These are phyloP conservation scores for Eragrostis tef DNA, from an alignment of 202 grass and related monocot species.

Conservation along the genomic window DNA sequence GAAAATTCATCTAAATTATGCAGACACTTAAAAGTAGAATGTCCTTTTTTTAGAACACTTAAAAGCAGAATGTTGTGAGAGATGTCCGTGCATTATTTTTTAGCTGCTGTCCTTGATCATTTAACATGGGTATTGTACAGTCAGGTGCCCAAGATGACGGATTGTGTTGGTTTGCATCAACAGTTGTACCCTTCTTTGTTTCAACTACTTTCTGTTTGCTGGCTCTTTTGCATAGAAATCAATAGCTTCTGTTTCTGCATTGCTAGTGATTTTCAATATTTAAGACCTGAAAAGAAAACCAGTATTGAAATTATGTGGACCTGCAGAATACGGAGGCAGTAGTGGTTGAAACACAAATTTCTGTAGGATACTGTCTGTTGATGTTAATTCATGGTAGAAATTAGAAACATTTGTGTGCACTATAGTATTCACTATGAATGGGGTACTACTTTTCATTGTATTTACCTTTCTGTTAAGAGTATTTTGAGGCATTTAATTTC, in stretches of 20 bases:
- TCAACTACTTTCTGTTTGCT: slow-evolving; percentile 25
- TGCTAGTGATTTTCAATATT: not conserved
- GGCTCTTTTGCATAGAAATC: slow-evolving; percentile 7
- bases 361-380: not conserved
- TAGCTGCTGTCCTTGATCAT: not conserved
- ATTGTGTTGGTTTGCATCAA: slow-evolving; percentile 18
- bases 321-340: slow-evolving; percentile 18
- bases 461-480: too few relatives aligned
- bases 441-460: too few relatives aligned
- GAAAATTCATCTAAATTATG: not conserved
- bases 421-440: not conserved
- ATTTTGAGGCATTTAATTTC: too few relatives aligned
- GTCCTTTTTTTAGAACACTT: too few relatives aligned
- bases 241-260: slow-evolving; percentile 32
- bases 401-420: not conserved
- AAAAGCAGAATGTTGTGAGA: not conserved
- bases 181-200: slow-evolving; percentile 5
- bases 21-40: not conserved
- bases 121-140: not conserved
- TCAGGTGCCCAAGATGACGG: slow-evolving; percentile 5
- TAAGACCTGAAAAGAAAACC: not conserved
- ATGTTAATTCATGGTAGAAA: not conserved
- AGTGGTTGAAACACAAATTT: slow-evolving; percentile 2
- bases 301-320: not conserved
- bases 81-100: not conserved